Percentiles rank a stretch among this genome's conserved stretches.
These are phyloP conservation scores for Phytophthora litchii DNA, from an alignment of 352 stramenopile genomes.

Conservation along the genomic window DNA sequence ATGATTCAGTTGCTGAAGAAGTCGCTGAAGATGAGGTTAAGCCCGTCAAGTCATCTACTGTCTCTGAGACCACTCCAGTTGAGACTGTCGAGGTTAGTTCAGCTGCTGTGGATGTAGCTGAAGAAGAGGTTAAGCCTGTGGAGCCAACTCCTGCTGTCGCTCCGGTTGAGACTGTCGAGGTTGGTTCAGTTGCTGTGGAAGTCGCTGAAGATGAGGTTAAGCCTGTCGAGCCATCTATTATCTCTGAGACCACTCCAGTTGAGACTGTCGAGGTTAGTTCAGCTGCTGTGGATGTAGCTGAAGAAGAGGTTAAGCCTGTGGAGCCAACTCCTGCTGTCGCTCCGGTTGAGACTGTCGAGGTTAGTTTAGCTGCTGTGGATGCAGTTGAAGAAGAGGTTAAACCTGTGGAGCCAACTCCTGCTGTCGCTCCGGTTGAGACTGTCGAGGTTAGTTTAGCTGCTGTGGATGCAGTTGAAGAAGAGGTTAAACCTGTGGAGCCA, in stretches of 20 bases:
- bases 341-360: too few relatives aligned
- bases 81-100: neutral
- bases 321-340: too few relatives aligned
- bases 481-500: neutral
- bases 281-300: too few relatives aligned
- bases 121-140: neutral
- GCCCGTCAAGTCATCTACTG: too few relatives aligned
- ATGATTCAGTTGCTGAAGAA: neutral
- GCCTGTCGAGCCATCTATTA: too few relatives aligned
- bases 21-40: neutral
- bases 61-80: too few relatives aligned
- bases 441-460: neutral
- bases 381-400: too few relatives aligned
- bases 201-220: neutral
- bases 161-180: too few relatives aligned
- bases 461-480: too few relatives aligned
- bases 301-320: neutral
- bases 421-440: neutral
- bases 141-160: constrained; percentile 1
- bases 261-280: neutral
- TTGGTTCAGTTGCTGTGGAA: too few relatives aligned
- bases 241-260: neutral
- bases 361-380: too few relatives aligned
- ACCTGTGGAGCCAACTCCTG: neutral
- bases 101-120: neutral